Evolutionary conservation across 1,139 yeast species (phyloP).

Genomic region (Meyerozyma athensensis): DNA sequence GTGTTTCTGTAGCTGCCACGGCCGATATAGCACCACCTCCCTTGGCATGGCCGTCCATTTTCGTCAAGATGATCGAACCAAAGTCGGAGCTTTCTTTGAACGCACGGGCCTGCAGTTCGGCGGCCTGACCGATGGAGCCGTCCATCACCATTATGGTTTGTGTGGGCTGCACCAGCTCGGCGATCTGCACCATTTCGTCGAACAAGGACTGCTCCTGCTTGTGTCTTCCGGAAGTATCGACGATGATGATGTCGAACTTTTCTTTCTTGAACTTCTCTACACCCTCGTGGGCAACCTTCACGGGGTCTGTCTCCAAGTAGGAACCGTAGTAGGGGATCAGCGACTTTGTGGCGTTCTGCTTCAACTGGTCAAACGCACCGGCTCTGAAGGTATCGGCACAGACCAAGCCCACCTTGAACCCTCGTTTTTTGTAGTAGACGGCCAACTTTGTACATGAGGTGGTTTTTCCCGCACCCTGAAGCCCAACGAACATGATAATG

Average conservation of each 20-base stretch:
- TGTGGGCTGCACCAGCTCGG: constrained; percentile 79
- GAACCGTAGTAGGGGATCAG: constrained; percentile 93
- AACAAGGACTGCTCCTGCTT: constrained; percentile 90
- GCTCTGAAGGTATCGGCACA: constrained; percentile 99
- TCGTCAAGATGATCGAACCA: constrained; percentile 92
- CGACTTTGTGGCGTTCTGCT: constrained; percentile 95
- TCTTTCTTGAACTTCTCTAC: constrained; percentile 88
- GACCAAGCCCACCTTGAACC: constrained; percentile 90
- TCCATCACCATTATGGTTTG: constrained; percentile 98
- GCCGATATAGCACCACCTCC: constrained; percentile 99
- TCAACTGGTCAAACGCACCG: constrained; percentile 97
- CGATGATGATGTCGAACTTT: constrained; percentile 87
- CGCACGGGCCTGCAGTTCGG: constrained; percentile 90
- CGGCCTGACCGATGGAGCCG: constrained; percentile 98
- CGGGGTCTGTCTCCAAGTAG: constrained; percentile 94
- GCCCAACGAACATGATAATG: constrained; percentile 94
- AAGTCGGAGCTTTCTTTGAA: constrained; percentile 90
- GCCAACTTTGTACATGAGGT: constrained; percentile 97
- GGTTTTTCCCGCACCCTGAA: constrained; percentile 98
- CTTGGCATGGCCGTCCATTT: constrained; percentile 98
- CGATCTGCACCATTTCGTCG: constrained; percentile 91
- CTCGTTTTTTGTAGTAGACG: constrained; percentile 88
- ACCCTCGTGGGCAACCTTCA: constrained; percentile 85
- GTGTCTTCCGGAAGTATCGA: constrained; percentile 97
- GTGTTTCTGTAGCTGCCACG: constrained; percentile 94